Conservation (phyloP, 1,139 yeast genomes). For the Saccharomyces hybrid region DNA sequence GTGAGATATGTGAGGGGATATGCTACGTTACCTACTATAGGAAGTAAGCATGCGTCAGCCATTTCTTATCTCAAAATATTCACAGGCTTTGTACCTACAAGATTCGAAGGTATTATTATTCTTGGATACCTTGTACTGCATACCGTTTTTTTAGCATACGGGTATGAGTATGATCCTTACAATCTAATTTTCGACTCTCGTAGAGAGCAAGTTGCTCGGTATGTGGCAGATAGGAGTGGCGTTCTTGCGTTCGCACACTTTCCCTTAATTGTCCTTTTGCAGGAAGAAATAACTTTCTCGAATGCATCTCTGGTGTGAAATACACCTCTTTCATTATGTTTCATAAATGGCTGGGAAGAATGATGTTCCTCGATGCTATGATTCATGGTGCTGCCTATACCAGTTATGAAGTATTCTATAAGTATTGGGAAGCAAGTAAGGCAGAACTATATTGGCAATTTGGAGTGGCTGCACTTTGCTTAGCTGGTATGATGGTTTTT, state of each 20-base stretch:
- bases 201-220: constrained; percentile 36
- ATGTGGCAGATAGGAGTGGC: constrained; percentile 47
- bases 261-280: constrained; percentile 47
- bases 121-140: constrained; percentile 42
- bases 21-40: constrained; percentile 14
- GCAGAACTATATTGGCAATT: constrained; percentile 34
- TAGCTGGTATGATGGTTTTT: constrained; percentile 38
- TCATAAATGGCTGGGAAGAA: constrained; percentile 62
- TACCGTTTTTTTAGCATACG: constrained; percentile 37
- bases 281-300: constrained; percentile 58
- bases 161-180: constrained; percentile 34
- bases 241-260: constrained; percentile 40
- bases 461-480: constrained; percentile 45
- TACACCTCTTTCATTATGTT: constrained; percentile 50
- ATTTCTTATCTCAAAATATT: constrained; percentile 6
- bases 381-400: constrained; percentile 45
- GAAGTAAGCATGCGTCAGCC: constrained; percentile 16
- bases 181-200: constrained; percentile 39
- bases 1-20: constrained; percentile 15
- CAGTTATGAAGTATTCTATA: constrained; percentile 26
- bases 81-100: constrained; percentile 35
- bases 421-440: constrained; percentile 8
- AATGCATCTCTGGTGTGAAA: constrained; percentile 58
- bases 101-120: constrained; percentile 51
- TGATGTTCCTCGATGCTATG: constrained; percentile 31